Percentiles rank a stretch among this genome's conserved stretches.
Conservation (phyloP, 2,329 filamentous ascomycete species). For the Hypoxylon sp. region DNA sequence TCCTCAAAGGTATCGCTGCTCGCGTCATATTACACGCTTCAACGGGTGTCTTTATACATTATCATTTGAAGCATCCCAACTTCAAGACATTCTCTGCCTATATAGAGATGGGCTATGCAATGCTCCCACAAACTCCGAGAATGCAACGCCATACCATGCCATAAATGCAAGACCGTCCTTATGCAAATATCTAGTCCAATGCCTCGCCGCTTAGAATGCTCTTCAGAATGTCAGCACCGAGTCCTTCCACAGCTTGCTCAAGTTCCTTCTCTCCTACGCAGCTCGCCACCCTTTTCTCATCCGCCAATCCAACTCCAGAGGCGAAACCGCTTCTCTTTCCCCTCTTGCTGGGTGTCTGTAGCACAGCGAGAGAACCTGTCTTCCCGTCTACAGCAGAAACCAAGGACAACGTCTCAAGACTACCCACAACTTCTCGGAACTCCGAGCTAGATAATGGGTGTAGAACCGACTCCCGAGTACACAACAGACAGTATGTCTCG, state of each 20-base stretch:
- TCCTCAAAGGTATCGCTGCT: neutral
- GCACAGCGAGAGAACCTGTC: slow-evolving; percentile 74
- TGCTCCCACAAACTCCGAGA: slow-evolving; percentile 28
- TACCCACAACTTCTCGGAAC: slow-evolving; percentile 92
- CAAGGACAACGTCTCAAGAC: slow-evolving; percentile 88
- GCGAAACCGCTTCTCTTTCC: slow-evolving; percentile 69
- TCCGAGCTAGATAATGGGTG: slow-evolving; percentile 92
- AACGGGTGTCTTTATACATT: slow-evolving; percentile 25
- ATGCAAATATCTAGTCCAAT: slow-evolving; percentile 65
- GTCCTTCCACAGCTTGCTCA: slow-evolving; percentile 75
- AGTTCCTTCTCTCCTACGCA: slow-evolving; percentile 86
- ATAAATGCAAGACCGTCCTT: slow-evolving; percentile 38
- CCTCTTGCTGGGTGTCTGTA: slow-evolving; percentile 80
- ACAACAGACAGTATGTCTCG: slow-evolving; percentile 85
- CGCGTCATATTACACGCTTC: neutral
- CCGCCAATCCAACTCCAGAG: slow-evolving; percentile 65
- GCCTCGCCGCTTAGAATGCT: slow-evolving; percentile 75
- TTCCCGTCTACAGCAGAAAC: slow-evolving; percentile 79
- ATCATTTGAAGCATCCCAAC: slow-evolving; percentile 17
- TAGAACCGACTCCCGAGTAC: slow-evolving; percentile 88
- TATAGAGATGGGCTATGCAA: slow-evolving; percentile 6
- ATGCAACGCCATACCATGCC: slow-evolving; percentile 46
- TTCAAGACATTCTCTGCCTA: slow-evolving; percentile 1
- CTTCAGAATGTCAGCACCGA: slow-evolving; percentile 73
- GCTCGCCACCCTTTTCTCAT: slow-evolving; percentile 85